Percentiles rank a stretch among this genome's conserved stretches.
Evolutionary conservation across 495 filamentous ascomycete species (phyloP).

Genomic region (Xylaria curta): DNA sequence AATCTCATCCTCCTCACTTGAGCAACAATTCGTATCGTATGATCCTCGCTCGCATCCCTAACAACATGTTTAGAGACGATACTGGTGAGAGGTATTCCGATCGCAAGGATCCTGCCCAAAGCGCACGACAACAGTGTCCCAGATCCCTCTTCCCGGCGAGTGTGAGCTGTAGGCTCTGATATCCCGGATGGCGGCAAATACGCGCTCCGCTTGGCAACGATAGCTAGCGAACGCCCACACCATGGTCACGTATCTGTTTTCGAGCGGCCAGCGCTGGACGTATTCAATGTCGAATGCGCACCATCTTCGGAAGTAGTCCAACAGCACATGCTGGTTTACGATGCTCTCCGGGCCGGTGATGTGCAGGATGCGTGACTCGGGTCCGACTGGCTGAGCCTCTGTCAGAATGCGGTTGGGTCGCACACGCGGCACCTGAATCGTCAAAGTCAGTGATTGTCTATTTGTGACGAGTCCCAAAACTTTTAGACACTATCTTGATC

Average conservation of each 20-base stretch:
- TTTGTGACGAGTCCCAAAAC: background rate
- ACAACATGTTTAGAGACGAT: background rate
- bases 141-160: background rate
- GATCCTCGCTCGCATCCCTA: background rate
- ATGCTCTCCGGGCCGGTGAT: conserved; percentile 39
- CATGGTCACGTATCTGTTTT: background rate
- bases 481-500: background rate
- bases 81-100: background rate
- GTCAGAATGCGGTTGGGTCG: conserved; percentile 34
- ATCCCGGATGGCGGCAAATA: background rate
- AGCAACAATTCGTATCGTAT: background rate
- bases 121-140: background rate
- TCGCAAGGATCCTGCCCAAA: conserved; percentile 12
- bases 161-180: background rate
- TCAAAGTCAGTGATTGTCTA: background rate
- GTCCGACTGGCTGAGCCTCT: conserved; percentile 15
- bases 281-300: conserved; percentile 50
- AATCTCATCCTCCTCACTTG: background rate
- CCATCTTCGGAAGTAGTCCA: conserved; percentile 44
- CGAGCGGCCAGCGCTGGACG: conserved; percentile 41
- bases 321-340: conserved; percentile 42
- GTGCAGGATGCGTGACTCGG: conserved; percentile 41
- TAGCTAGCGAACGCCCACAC: conserved; percentile 50
- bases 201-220: conserved; percentile 47
- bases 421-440: conserved; percentile 22